Evolutionary conservation across 176 grass and related monocot genomes (phyloP).

Genomic region (Ananas comosus): DNA sequence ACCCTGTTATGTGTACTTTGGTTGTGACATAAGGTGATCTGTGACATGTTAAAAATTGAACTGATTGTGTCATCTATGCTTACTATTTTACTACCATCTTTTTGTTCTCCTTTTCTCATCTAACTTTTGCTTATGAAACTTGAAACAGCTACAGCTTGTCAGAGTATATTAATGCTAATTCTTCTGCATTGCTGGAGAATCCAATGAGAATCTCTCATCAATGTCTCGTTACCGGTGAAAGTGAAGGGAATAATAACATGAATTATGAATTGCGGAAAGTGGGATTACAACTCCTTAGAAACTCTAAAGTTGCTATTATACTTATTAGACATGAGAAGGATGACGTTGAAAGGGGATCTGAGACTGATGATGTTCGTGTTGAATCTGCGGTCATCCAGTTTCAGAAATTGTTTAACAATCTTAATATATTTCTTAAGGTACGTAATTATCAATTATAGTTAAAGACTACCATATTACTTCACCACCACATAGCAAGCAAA

Average conservation of each 20-base stretch:
- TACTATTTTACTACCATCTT: too few species aligned
- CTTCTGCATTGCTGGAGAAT: conserved; percentile 36
- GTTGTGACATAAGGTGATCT: too few species aligned
- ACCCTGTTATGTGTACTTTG: too few species aligned
- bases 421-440: conserved; percentile 45
- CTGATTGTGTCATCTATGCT: too few species aligned
- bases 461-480: not conserved
- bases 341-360: conserved; percentile 26
- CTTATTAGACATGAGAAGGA: conserved; percentile 42
- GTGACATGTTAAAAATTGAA: too few species aligned
- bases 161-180: conserved; percentile 29
- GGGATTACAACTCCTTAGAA: conserved; percentile 47
- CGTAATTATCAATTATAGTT: not conserved
- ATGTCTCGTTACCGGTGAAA: conserved; percentile 27
- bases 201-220: conserved; percentile 39
- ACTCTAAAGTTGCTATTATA: conserved; percentile 67
- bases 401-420: conserved; percentile 34
- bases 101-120: not conserved
- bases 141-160: conserved; percentile 41
- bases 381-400: conserved; percentile 20
- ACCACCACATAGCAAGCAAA: not conserved
- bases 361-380: conserved; percentile 11
- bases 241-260: conserved; percentile 41
- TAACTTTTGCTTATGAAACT: conserved; percentile 28
- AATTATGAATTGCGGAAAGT: conserved; percentile 34